These are phyloP conservation scores for Mortierella hygrophila DNA, from an alignment of 192 early-diverging fungal species.

Conservation along the genomic window DNA sequence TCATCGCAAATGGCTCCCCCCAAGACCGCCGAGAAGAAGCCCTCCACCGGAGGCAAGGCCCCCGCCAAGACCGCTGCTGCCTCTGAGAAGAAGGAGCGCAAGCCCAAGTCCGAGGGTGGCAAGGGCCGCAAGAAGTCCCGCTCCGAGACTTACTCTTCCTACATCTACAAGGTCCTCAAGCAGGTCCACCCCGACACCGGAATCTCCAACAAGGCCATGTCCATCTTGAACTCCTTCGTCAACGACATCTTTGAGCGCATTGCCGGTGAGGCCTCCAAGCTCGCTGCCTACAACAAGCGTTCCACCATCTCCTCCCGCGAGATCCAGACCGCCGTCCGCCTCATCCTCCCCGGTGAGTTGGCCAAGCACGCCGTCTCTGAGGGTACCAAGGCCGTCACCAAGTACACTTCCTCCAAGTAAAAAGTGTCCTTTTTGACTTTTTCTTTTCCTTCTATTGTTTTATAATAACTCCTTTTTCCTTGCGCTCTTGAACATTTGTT, in stretches of 20 bases:
- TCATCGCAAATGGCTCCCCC: conserved; percentile 40
- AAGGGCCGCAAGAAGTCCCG: conserved; percentile 78
- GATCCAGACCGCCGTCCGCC: conserved; percentile 85
- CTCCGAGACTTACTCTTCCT: conserved; percentile 94
- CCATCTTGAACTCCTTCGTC: conserved; percentile 96
- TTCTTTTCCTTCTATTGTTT: conserved; percentile 19
- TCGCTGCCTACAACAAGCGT: conserved; percentile 95
- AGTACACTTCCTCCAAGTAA: conserved; percentile 90
- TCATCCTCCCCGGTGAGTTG: conserved; percentile 88
- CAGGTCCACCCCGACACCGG: conserved; percentile 98
- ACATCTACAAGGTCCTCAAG: conserved; percentile 98
- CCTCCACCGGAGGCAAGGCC: conserved; percentile 65
- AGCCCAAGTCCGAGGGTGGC: conserved; percentile 64
- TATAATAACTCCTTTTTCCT: conserved; percentile 39
- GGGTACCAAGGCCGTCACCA: conserved; percentile 98
- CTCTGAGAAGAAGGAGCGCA: conserved; percentile 63
- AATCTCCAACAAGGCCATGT: conserved; percentile 99
- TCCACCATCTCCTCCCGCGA: conserved; percentile 97
- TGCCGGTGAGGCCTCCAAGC: conserved; percentile 85
- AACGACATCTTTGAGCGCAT: conserved; percentile 98
- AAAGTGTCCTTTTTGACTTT: conserved; percentile 6
- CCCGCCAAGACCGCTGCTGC: conserved; percentile 61
- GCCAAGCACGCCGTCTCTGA: conserved; percentile 98
- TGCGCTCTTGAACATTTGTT: conserved; percentile 12
- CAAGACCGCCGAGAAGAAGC: conserved; percentile 61